Evolutionary conservation across 1,284 basidiomycete species (phyloP), one percentile per base, ranked within the genome.

Genomic region (Heliocybe sulcata): DNA sequence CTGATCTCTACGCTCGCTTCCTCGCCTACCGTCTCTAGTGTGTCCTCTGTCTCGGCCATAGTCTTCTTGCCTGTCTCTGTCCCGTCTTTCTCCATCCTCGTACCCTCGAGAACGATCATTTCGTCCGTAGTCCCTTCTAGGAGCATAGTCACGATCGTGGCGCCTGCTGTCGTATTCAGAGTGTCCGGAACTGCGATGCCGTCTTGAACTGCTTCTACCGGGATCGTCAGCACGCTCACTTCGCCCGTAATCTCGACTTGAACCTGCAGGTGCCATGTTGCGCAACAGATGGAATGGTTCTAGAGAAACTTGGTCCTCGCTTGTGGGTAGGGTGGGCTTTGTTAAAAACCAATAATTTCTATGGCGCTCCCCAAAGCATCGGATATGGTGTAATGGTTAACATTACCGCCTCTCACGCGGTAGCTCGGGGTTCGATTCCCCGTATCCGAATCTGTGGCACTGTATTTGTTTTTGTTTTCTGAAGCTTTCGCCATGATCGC

Each of bases 351-450:
- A 9, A 42, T 42, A 42, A 42, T 42, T 20, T 16, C 9, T 9
- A 9, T 35, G 9, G 33, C 33, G 9, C 33, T 9, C 33, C 33
- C 9, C 33, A 35, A 9, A 16, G 9, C 9, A 25, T 49, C 47
- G 23, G 47, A 49, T 49, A 49, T 49, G 47, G 47, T 49, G 47
- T 49, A 49, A 49, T 29, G 47, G 47, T 22, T 49, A 49, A 49
- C 47, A 49, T 49, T 49, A 29, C 47, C 47, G 47, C 47, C 47
- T 49, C 27, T 49, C 47, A 49, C 79, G 82, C 83, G 81, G 80
- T 77, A 83, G 82, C 82, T 82, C 82, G 81, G 81, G 82, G 82
- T 83, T 83, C 82, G 80, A 83, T 82, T 83, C 81, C 82, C 82
- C 81, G 82, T 82, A 82, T 75, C 80, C 74, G 78, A 80, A n/a